Evolutionary conservation across 305 asterid species (phyloP).

Genomic region (Fraxinus dipetala): DNA sequence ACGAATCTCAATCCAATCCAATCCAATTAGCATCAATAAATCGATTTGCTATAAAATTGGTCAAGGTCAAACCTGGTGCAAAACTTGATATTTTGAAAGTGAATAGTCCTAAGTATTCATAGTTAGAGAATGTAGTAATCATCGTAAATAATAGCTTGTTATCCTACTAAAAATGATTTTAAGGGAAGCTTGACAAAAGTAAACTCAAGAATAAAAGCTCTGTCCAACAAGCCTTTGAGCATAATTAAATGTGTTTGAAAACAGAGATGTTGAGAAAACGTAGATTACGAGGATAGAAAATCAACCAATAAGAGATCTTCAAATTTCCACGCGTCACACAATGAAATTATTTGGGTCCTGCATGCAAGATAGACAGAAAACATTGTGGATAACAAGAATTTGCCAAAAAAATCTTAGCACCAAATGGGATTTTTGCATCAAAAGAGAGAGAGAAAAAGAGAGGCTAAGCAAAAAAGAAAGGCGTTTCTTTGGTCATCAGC

Average conservation of each 20-base stretch:
- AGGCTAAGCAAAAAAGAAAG: constrained; percentile 35
- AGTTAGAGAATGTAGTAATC: too few relatives aligned
- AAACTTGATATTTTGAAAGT: too few relatives aligned
- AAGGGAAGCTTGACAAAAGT: too few relatives aligned
- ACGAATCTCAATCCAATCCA: too few relatives aligned
- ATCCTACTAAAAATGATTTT: too few relatives aligned
- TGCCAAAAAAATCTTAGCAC: background rate
- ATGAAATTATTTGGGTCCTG: constrained; percentile 32
- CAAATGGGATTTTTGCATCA: constrained; percentile 13
- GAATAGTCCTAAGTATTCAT: too few relatives aligned
- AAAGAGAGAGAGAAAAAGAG: constrained; percentile 35
- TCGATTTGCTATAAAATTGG: too few relatives aligned
- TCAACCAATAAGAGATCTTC: constrained; percentile 53
- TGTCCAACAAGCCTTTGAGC: too few relatives aligned
- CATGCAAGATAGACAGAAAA: constrained; percentile 10
- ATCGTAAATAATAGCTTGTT: too few relatives aligned
- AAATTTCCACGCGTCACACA: constrained; percentile 49
- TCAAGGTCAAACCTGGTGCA: too few relatives aligned
- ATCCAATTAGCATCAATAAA: background rate
- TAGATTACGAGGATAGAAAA: constrained; percentile 43
- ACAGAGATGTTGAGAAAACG: background rate
- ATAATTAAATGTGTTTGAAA: too few relatives aligned
- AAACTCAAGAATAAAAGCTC: too few relatives aligned
- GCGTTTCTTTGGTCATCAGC: constrained; percentile 10
- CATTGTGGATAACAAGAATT: constrained; percentile 33